phyloP scores from a whole-genome alignment of 441 rosid species.

The Arabidopsis hybrid region DNA sequence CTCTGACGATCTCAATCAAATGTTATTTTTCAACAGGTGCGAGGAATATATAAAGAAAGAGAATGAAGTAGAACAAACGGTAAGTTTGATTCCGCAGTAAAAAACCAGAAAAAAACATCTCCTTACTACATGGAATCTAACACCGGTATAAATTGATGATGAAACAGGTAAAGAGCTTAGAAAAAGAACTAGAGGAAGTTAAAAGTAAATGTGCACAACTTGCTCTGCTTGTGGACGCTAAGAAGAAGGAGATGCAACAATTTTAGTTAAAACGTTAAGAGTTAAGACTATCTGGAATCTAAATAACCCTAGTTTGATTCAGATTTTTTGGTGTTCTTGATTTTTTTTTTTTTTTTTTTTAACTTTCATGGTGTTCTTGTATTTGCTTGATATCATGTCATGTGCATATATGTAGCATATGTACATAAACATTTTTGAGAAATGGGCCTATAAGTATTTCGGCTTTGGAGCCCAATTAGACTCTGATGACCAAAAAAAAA shows the following conservation, averaged over 20 bases:
- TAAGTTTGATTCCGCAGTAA: slow-evolving; percentile 39
- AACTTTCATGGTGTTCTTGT: background rate
- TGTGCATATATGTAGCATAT: background rate
- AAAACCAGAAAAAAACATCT: background rate
- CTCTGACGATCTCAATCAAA: background rate
- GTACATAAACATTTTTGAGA: background rate
- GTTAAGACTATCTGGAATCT: background rate
- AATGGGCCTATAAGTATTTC: background rate
- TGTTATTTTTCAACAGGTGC: slow-evolving; percentile 40
- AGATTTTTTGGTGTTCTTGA: background rate
- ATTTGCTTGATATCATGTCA: background rate
- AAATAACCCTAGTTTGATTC: background rate
- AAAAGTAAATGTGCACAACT: slow-evolving; percentile 66
- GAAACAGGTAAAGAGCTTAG: slow-evolving; percentile 60
- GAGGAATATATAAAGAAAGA: slow-evolving; percentile 70
- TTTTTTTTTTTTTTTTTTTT: too few species aligned
- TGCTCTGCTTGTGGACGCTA: slow-evolving; percentile 60
- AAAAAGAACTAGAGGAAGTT: slow-evolving; percentile 66
- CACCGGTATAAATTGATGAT: slow-evolving; percentile 21
- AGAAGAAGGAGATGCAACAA: slow-evolving; percentile 52
- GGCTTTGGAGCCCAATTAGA: slow-evolving; percentile 5
- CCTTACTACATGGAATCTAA: background rate
- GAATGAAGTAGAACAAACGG: slow-evolving; percentile 62
- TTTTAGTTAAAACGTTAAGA: background rate
- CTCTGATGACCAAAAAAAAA: background rate